Conservation (phyloP, 2,329 filamentous ascomycete genomes). For the Colletotrichum trifolii region DNA sequence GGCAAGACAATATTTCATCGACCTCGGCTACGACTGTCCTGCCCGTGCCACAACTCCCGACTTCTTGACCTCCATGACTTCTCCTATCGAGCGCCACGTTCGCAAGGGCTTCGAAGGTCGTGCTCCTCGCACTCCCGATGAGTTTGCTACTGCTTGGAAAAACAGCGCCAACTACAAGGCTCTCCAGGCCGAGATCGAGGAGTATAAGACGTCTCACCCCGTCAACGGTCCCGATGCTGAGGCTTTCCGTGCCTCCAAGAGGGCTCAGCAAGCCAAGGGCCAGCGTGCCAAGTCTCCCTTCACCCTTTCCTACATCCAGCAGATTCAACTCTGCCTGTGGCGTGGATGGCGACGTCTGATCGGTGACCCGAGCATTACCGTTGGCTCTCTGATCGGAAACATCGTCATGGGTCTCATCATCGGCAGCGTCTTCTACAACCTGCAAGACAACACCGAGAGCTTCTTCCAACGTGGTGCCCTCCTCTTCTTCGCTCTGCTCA, state of each 20-base stretch:
- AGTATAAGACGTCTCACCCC: conserved; percentile 64
- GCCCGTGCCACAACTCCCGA: conserved; percentile 76
- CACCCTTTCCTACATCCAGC: conserved; percentile 81
- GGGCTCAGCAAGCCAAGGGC: conserved; percentile 65
- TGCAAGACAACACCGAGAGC: conserved; percentile 71
- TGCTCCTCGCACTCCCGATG: conserved; percentile 69
- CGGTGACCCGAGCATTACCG: conserved; percentile 80
- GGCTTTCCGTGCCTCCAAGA: conserved; percentile 65
- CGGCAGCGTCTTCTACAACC: conserved; percentile 83
- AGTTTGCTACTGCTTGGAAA: conserved; percentile 70
- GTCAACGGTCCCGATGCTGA: conserved; percentile 66
- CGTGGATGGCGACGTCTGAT: conserved; percentile 82
- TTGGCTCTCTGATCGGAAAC: conserved; percentile 78
- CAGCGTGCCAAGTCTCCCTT: conserved; percentile 80
- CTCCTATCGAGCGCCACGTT: conserved; percentile 65
- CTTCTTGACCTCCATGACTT: conserved; percentile 78
- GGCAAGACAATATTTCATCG: conserved; percentile 73
- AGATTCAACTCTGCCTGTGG: conserved; percentile 82
- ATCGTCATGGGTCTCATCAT: conserved; percentile 82
- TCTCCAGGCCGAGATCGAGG: conserved; percentile 65
- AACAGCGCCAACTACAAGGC: conserved; percentile 61
- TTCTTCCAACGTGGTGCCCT: conserved; percentile 85
- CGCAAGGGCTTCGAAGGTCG: conserved; percentile 66
- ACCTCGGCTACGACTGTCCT: conserved; percentile 75
- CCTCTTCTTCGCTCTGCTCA: conserved; percentile 87